These are phyloP conservation scores for Artomyces pyxidatus DNA, from an alignment of 768 basidiomycete species.

Conservation along the genomic window DNA sequence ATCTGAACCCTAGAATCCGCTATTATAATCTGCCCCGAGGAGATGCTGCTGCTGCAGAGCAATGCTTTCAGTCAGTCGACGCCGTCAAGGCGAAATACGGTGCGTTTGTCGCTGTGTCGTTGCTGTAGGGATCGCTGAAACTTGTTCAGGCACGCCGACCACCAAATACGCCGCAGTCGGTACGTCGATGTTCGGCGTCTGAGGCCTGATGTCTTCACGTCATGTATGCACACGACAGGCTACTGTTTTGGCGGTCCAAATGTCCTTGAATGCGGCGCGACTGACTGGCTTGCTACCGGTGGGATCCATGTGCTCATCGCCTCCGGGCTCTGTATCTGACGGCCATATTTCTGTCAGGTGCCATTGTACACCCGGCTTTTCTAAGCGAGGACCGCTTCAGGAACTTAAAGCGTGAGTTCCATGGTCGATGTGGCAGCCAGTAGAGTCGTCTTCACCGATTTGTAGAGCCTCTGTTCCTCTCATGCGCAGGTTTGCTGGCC, in stretches of 20 bases:
- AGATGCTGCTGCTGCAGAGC: too few relatives aligned
- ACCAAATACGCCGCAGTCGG: not conserved
- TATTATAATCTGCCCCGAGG: too few relatives aligned
- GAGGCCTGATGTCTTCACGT: not conserved
- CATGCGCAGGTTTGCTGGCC: not conserved
- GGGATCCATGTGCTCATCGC: too few relatives aligned
- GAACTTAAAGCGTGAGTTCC: not conserved
- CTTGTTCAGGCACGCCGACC: not conserved
- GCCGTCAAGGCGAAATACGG: not conserved
- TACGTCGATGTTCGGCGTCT: not conserved
- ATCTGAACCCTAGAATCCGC: too few relatives aligned
- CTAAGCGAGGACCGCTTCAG: not conserved
- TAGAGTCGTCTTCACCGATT: not conserved
- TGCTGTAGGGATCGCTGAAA: not conserved
- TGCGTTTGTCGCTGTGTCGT: not conserved
- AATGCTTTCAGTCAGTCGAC: not conserved
- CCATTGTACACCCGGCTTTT: not conserved
- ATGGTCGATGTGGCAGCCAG: too few relatives aligned
- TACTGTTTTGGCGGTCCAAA: not conserved
- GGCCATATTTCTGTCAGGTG: not conserved
- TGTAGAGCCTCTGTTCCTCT: not conserved
- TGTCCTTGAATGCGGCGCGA: not conserved
- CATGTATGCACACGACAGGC: not conserved
- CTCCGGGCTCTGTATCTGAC: too few relatives aligned
- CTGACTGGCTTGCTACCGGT: not conserved